These are phyloP conservation scores for Metarhizium humberi DNA, from an alignment of 2,329 filamentous ascomycete genomes.

Conservation along the genomic window DNA sequence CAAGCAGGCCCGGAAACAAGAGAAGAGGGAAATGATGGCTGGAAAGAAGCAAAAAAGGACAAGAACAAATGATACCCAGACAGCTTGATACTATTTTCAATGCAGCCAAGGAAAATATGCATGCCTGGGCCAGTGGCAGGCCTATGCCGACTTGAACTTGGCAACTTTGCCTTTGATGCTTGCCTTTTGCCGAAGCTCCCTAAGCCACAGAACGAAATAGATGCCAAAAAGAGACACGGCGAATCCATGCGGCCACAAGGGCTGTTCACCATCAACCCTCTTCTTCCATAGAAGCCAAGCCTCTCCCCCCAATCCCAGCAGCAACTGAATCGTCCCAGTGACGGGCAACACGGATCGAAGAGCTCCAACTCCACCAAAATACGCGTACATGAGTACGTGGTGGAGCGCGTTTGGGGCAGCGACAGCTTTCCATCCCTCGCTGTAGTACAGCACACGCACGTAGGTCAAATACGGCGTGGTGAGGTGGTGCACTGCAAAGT, in stretches of 20 bases:
- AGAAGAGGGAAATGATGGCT: conserved; percentile 44
- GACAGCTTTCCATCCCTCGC: conserved; percentile 17
- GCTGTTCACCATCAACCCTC: not conserved
- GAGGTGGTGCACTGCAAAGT: conserved; percentile 12
- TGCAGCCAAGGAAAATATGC: not conserved
- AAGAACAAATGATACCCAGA: conserved; percentile 10
- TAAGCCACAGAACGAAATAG: not conserved
- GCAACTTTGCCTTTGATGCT: no score
- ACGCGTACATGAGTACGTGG: conserved; percentile 17
- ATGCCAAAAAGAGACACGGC: conserved; percentile 6
- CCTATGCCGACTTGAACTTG: not conserved
- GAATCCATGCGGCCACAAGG: not conserved
- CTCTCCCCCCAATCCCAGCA: conserved; percentile 6
- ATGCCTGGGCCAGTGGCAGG: not conserved
- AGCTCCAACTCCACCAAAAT: conserved; percentile 14
- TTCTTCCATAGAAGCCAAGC: conserved; percentile 4
- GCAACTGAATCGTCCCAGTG: conserved; percentile 7
- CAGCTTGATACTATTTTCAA: not conserved
- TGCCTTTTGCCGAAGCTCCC: not conserved
- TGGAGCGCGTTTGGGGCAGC: conserved; percentile 18
- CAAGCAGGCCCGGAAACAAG: conserved; percentile 44
- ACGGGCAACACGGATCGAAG: conserved; percentile 5
- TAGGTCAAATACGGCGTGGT: conserved; percentile 17
- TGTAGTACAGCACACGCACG: conserved; percentile 13
- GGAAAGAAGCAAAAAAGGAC: conserved; percentile 35